Evolutionary conservation across 2,329 filamentous ascomycete species (phyloP).

Genomic region (Fusarium brachygibbosum): DNA sequence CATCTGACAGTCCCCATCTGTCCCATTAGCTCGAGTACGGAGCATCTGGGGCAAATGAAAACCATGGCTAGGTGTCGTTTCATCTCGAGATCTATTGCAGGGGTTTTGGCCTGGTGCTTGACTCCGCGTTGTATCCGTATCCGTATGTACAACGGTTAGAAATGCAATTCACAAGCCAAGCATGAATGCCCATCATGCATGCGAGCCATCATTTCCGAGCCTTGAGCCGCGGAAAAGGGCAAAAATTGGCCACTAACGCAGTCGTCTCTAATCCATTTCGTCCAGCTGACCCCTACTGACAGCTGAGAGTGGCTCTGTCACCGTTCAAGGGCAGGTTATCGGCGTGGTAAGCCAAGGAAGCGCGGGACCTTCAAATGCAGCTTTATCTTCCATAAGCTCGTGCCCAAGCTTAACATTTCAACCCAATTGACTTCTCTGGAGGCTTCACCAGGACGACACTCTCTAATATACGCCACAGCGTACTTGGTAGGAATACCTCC

Average conservation of each 20-base stretch:
- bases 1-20: neutral
- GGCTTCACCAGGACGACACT: neutral
- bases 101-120: neutral
- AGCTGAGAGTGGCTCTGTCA: constrained; percentile 17
- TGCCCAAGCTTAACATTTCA: neutral
- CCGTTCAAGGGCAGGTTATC: neutral
- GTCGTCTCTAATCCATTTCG: constrained; percentile 8
- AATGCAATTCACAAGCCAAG: constrained; percentile 12
- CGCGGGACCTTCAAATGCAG: constrained; percentile 30
- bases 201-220: constrained; percentile 9
- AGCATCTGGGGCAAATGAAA: constrained; percentile 13
- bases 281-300: neutral
- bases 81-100: constrained; percentile 2
- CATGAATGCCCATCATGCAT: constrained; percentile 14
- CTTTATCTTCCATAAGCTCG: constrained; percentile 14
- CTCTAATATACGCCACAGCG: constrained; percentile 16
- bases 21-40: neutral
- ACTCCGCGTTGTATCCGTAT: constrained; percentile 18
- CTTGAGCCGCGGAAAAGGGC: constrained; percentile 8
- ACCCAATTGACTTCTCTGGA: constrained; percentile 13
- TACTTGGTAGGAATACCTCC: constrained; percentile 5
- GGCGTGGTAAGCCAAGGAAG: constrained; percentile 9
- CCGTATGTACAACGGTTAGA: constrained; percentile 3
- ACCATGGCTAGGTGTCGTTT: constrained; percentile 3
- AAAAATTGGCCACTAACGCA: constrained; percentile 17